Evolutionary conservation across 2,329 filamentous ascomycete species (phyloP).

Genomic region (Rachicladosporium sp.): DNA sequence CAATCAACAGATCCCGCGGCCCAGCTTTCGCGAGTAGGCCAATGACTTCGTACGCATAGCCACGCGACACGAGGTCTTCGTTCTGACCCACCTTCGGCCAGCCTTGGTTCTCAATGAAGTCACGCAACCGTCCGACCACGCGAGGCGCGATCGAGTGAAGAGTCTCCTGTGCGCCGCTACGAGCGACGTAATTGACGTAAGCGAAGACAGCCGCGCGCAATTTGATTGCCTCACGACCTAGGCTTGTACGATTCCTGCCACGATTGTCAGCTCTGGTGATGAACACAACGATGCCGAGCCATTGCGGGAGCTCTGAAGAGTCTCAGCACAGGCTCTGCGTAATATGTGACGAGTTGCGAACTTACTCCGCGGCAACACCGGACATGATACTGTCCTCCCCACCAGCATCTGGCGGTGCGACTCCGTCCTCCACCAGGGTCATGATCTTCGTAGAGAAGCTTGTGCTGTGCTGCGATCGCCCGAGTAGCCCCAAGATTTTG

Average conservation of each 20-base stretch:
- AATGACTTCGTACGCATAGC: constrained; percentile 80
- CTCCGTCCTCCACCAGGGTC: constrained; percentile 54
- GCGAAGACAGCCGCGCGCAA: constrained; percentile 72
- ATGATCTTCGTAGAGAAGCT: constrained; percentile 56
- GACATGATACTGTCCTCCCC: constrained; percentile 22
- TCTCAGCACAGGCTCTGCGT: not conserved
- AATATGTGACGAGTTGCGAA: not conserved
- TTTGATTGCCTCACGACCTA: constrained; percentile 63
- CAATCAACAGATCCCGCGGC: constrained; percentile 43
- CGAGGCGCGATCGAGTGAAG: constrained; percentile 54
- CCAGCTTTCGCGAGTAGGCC: constrained; percentile 62
- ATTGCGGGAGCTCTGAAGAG: constrained; percentile 2
- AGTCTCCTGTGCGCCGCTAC: constrained; percentile 50
- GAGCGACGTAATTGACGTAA: constrained; percentile 77
- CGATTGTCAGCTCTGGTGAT: constrained; percentile 6
- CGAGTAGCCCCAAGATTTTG: constrained; percentile 61
- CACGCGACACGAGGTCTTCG: constrained; percentile 54
- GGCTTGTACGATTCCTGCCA: constrained; percentile 31
- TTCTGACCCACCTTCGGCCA: constrained; percentile 57
- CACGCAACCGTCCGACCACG: constrained; percentile 55
- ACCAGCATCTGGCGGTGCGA: constrained; percentile 32
- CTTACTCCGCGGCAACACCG: constrained; percentile 16
- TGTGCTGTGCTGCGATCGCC: constrained; percentile 64
- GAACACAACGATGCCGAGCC: not conserved
- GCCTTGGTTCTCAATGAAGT: constrained; percentile 67